Evolutionary conservation across 805 yeast species (phyloP).

Genomic region (Yarrowia keelungensis): DNA sequence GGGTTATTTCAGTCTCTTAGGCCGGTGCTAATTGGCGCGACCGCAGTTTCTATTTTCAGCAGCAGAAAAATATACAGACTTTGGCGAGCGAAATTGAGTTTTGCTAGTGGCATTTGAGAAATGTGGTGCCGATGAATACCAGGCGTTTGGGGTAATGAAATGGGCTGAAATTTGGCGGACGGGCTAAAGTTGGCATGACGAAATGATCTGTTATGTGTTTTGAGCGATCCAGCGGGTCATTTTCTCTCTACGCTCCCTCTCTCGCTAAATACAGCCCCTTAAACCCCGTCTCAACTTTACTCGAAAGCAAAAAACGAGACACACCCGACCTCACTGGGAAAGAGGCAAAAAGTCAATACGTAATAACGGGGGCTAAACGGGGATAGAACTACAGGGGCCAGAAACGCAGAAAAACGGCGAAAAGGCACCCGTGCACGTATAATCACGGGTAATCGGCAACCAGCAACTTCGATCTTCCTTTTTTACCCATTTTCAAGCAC

Average conservation of each 20-base stretch:
- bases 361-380: constrained; percentile 4
- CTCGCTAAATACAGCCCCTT: neutral
- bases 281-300: constrained; percentile 21
- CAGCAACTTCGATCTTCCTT: too few species aligned
- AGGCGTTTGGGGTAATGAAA: neutral
- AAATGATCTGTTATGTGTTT: too few species aligned
- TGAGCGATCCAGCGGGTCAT: too few species aligned
- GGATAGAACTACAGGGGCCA: neutral
- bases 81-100: neutral
- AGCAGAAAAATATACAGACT: constrained; percentile 18
- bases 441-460: too few species aligned
- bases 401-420: too few species aligned
- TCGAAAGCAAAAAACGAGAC: constrained; percentile 5
- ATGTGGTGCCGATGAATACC: neutral
- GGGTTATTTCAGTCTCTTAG: neutral
- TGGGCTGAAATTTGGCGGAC: neutral
- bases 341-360: constrained; percentile 17
- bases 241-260: neutral
- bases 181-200: too few species aligned
- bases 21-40: neutral
- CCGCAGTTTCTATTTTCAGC: constrained; percentile 26
- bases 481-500: too few species aligned
- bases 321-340: constrained; percentile 4
- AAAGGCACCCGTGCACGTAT: too few species aligned
- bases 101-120: neutral